Evolutionary conservation across 169 alveolate species (phyloP), one percentile per base, ranked within the genome.

Genomic region (Cryptosporidium bovis): DNA sequence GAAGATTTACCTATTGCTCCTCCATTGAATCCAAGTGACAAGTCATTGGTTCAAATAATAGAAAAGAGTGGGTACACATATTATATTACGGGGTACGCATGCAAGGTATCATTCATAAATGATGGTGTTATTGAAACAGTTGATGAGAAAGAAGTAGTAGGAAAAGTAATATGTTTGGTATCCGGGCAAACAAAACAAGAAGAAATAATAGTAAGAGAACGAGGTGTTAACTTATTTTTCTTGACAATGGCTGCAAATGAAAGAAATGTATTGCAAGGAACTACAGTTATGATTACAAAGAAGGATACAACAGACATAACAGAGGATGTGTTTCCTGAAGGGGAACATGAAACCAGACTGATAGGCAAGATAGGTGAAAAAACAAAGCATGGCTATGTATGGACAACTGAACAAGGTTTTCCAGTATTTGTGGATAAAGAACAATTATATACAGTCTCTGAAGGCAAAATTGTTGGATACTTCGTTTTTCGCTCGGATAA

Each of bases 1-100:
- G 82, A 56, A 13, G 82, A 65, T 40, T 40, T 65, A 0, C 82
- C 82, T n/a, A 0, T 44, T 1, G 51, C 82, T n/a, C 82, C 82
- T 40, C 0, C 82, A 2, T 8, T 44, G 10, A 44, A 13, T 65
- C 0, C 18, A 12, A 18, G 7, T 18, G 20, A 34, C 20, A n/a
- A 5, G 18, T n/a, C 51, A 36, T 40, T 34, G 6, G 20, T 65
- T 34, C 82, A 65, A n/a, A 12, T 15, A 2, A 33, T 65, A 40
- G 40, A 65, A 12, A 34, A n/a, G 12, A 27, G 44, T 65, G 82
- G 82, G 62, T 65, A 65, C 2, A n/a, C 0, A 15, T 65, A 36
- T 65, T 16, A 36, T n/a, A 1, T 65, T 40, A 34, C 62, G 15
- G 8, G 60, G 40, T 24, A 16, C 2, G 13, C 24, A 0, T 65